Base-by-base conservation (phyloP, 768 basidiomycete genomes). In the Mycena albidolilacea region DNA sequence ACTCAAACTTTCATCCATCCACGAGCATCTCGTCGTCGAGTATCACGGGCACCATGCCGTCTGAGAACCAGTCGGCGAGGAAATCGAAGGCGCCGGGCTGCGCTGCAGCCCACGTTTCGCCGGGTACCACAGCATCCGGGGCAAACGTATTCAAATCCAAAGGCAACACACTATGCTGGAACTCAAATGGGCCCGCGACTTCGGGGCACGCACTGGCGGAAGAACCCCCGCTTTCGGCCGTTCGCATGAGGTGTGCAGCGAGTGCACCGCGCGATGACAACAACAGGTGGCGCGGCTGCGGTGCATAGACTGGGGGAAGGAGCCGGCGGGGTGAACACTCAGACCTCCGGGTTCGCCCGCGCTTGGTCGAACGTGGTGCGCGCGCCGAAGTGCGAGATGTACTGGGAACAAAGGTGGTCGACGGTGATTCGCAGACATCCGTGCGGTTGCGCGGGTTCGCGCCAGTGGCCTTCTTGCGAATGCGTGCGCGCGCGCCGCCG, bases 391-490 rank as follows among this genome's bases (percentile, higher is more conserved):
- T 17, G 57, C 57, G 57, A 9, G 7, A 9, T 7, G 14, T 38
- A 7, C 30, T 38, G 35, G 37, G 17, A 15, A 37, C 57, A 38
- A 3, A 38, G 30, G 30, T 4, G 57, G 5, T 19, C 15, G 57
- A 58, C 6, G 57, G 35, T 1, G 55, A 58, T 6, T 37, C 35
- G 12, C 17, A 15, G 8, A 7, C 3, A 5, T 37, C 9, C 30
- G 35, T 21, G 19, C 43, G 46, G 30, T 30, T 30, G 35, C 62
- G 8, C 11, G 63, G 43, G 7, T 10, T 37, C 11, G 63, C 48
- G 30, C 38, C 48, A 8, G 62, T 43, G 7, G 37, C 62, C 11
- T 43, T 62, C 10, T 59, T 64, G 43, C 69, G 69, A 12, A 50
- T 37, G 15, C 64, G 58, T 2, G 41, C 58, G 21, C 15, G 57